phyloP scores from a whole-genome alignment of 2,329 filamentous ascomycete genomes.

The Curvularia sp. region DNA sequence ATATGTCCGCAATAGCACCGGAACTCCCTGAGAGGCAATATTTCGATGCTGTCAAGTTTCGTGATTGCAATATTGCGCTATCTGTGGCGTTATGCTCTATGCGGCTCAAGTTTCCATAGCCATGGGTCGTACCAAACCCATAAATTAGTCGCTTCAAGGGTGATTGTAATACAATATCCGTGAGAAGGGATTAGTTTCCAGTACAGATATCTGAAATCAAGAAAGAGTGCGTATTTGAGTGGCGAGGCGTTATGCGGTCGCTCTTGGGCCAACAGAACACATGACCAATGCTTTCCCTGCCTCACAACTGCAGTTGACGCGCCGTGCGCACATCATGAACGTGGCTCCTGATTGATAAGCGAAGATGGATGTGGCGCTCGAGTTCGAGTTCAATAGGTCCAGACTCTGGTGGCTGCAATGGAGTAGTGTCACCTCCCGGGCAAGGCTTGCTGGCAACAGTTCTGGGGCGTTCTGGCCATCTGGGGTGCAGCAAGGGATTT shows the following conservation, averaged over 20 bases:
- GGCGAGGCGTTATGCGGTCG: neutral
- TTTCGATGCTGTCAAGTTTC: neutral
- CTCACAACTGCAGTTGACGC: constrained; percentile 1
- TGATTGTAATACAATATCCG: neutral
- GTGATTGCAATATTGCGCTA: neutral
- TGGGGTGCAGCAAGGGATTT: neutral
- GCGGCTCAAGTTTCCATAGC: neutral
- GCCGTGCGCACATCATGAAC: neutral
- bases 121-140: neutral
- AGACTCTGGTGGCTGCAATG: neutral
- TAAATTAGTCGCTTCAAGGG: neutral
- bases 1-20: constrained; percentile 4
- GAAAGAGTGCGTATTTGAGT: neutral
- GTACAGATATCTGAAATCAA: neutral
- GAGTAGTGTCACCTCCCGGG: neutral
- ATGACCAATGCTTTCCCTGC: constrained; percentile 12
- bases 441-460: neutral
- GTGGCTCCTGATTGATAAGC: constrained; percentile 7
- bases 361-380: constrained; percentile 8
- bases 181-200: neutral
- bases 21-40: neutral
- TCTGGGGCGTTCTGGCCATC: neutral
- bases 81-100: neutral
- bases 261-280: constrained; percentile 8
- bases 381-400: constrained; percentile 1